A percentile compares a stretch with the other conserved stretches of the same genome.
These are phyloP conservation scores for Prunus dulcis DNA, from an alignment of 306 rosid genomes.

Conservation along the genomic window DNA sequence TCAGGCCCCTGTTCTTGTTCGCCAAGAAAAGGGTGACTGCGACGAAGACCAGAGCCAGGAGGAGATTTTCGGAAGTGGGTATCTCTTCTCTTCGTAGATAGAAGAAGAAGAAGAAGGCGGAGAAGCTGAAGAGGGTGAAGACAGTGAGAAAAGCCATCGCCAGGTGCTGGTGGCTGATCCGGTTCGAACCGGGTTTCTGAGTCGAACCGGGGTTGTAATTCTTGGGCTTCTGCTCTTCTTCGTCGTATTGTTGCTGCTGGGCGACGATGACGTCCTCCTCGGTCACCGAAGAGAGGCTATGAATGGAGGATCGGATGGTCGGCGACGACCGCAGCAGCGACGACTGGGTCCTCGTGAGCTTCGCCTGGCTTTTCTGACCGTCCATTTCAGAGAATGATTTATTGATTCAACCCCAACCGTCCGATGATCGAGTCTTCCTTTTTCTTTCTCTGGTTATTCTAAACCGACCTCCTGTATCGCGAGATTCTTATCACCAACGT, in stretches of 20 bases:
- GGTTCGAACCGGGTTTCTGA: conserved; percentile 39
- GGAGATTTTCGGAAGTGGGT: conserved; percentile 71
- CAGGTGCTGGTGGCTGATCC: conserved; percentile 32
- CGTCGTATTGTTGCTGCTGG: conserved; percentile 26
- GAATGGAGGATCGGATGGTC: conserved; percentile 90
- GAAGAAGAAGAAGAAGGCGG: conserved; percentile 49
- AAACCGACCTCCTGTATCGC: conserved; percentile 39
- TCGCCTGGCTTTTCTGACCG: conserved; percentile 62
- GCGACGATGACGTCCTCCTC: conserved; percentile 43
- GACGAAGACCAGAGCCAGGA: conserved; percentile 65
- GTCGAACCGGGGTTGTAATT: conserved; percentile 38
- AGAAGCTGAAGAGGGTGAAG: conserved; percentile 38
- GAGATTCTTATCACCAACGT: conserved; percentile 39
- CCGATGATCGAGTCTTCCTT: conserved; percentile 28
- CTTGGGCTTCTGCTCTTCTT: conserved; percentile 38
- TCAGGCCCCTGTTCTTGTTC: conserved; percentile 56
- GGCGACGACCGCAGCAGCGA: conserved; percentile 85
- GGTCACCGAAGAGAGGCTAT: conserved; percentile 68
- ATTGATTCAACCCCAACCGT: conserved; percentile 30
- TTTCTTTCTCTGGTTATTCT: neutral
- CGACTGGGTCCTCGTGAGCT: conserved; percentile 84
- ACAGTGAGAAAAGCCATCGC: conserved; percentile 31
- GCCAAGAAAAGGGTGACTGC: conserved; percentile 76
- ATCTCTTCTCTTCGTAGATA: conserved; percentile 46
- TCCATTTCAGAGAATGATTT: conserved; percentile 42